Conservation (phyloP, 371 early-diverging fungal genomes). For the Dipsacomyces acuminosporus region DNA sequence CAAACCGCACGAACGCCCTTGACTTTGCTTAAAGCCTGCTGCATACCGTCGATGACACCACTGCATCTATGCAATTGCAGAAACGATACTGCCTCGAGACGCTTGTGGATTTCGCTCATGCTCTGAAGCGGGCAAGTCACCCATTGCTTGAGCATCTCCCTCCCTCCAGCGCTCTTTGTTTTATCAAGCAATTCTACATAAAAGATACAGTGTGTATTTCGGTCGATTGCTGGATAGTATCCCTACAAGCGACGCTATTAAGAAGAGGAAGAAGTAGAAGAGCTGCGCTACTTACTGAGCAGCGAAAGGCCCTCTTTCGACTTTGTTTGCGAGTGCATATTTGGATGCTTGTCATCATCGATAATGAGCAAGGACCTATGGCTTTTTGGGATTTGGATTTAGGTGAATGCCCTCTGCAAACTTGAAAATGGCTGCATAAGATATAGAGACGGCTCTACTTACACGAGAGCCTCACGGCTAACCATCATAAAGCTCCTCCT, state of each 20-base stretch:
- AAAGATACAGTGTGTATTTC: background rate
- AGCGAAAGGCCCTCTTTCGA: conserved; percentile 16
- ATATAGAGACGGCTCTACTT: too few species aligned
- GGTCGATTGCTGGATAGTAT: background rate
- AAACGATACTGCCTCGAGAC: conserved; percentile 17
- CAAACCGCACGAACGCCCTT: conserved; percentile 10
- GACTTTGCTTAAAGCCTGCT: conserved; percentile 6
- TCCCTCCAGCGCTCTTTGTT: conserved; percentile 28
- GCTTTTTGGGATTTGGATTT: too few species aligned
- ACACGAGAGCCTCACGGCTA: conserved; percentile 10
- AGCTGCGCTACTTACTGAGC: conserved; percentile 18
- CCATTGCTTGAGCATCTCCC: conserved; percentile 28
- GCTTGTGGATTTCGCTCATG: conserved; percentile 11
- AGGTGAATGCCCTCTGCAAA: too few species aligned
- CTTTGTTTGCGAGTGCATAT: conserved; percentile 32
- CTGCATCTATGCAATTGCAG: conserved; percentile 1
- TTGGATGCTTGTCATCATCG: conserved; percentile 28
- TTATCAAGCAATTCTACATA: conserved; percentile 26
- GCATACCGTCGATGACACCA: conserved; percentile 3
- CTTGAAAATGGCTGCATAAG: too few species aligned
- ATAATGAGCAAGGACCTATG: conserved; percentile 32
- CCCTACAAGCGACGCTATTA: background rate
- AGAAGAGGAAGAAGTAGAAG: too few species aligned
- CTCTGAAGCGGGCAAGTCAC: conserved; percentile 23
- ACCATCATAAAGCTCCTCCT: conserved; percentile 26